A percentile compares a stretch with the other conserved stretches of the same genome.
phyloP scores from a whole-genome alignment of 1,284 basidiomycete genomes.

The Ganoderma resinaceum region DNA sequence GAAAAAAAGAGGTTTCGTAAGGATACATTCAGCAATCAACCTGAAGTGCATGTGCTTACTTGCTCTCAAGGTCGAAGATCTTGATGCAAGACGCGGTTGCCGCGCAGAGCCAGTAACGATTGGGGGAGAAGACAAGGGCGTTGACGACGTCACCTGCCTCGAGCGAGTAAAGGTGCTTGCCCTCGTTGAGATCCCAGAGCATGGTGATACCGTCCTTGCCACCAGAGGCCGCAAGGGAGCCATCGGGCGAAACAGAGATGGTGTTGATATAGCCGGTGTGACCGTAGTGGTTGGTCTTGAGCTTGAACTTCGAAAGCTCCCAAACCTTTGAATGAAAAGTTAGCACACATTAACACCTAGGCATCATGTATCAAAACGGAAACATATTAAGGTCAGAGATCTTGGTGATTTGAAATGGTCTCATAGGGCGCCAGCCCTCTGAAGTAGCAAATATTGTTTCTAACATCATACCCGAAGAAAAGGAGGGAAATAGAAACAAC shows the following conservation, averaged over 20 bases:
- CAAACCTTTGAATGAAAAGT: slow-evolving; percentile 77
- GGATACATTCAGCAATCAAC: background rate
- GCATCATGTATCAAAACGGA: background rate
- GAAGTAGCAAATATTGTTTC: slow-evolving; percentile 83
- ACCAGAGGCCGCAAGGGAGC: slow-evolving; percentile 98
- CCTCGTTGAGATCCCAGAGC: slow-evolving; percentile 99
- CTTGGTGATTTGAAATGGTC: slow-evolving; percentile 76
- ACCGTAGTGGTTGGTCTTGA: slow-evolving; percentile 99
- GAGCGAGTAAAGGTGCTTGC: slow-evolving; percentile 99
- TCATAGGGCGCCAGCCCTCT: slow-evolving; percentile 76
- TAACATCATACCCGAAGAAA: slow-evolving; percentile 52
- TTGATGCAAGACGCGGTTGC: slow-evolving; percentile 98
- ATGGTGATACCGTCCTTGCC: slow-evolving; percentile 99
- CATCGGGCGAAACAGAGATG: slow-evolving; percentile 98
- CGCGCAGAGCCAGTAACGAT: slow-evolving; percentile 99
- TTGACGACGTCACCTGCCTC: slow-evolving; percentile 99
- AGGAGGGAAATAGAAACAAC: slow-evolving; percentile 20
- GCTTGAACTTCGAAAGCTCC: slow-evolving; percentile 99
- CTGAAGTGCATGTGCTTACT: slow-evolving; percentile 63
- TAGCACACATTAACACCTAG: slow-evolving; percentile 15
- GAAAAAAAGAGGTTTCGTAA: slow-evolving; percentile 3
- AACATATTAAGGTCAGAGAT: slow-evolving; percentile 61
- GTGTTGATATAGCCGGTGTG: slow-evolving; percentile 99
- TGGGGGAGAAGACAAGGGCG: slow-evolving; percentile 99
- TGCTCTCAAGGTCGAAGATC: slow-evolving; percentile 98